phyloP scores from a whole-genome alignment of 2,329 filamentous ascomycete genomes.

The Metarhizium guizhouense region DNA sequence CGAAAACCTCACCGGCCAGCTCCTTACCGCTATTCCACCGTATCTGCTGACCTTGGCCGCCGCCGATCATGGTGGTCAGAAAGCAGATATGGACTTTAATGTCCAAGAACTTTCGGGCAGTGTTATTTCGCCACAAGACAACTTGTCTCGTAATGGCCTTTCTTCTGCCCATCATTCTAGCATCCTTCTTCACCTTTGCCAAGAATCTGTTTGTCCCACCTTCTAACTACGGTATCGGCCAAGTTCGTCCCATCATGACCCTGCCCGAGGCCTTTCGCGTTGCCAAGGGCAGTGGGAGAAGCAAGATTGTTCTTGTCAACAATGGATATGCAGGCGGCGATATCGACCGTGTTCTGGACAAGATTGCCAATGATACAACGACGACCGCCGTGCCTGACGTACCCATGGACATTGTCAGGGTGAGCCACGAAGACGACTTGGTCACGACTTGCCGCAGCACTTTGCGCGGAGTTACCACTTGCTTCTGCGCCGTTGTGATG shows the following conservation, averaged over 20 bases:
- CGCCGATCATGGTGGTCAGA: slow-evolving; percentile 37
- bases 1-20: not conserved
- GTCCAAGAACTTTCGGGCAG: slow-evolving; percentile 52
- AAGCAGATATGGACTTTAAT: slow-evolving; percentile 53
- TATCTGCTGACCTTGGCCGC: not conserved
- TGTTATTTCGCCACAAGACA: slow-evolving; percentile 42
- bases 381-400: slow-evolving; percentile 39
- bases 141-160: slow-evolving; percentile 49
- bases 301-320: slow-evolving; percentile 72
- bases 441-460: slow-evolving; percentile 53
- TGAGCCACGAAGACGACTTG: slow-evolving; percentile 49
- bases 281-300: slow-evolving; percentile 45
- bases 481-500: slow-evolving; percentile 69
- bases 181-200: slow-evolving; percentile 58
- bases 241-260: slow-evolving; percentile 49
- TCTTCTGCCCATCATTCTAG: slow-evolving; percentile 48
- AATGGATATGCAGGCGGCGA: slow-evolving; percentile 60
- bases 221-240: slow-evolving; percentile 64
- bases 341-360: slow-evolving; percentile 62
- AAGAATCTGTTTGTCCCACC: slow-evolving; percentile 78
- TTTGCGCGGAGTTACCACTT: slow-evolving; percentile 58
- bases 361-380: slow-evolving; percentile 48
- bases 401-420: slow-evolving; percentile 44
- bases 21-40: not conserved
- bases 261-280: slow-evolving; percentile 54